phyloP scores from a whole-genome alignment of 2,329 filamentous ascomycete species.

The Macrophomina phaseolina region DNA sequence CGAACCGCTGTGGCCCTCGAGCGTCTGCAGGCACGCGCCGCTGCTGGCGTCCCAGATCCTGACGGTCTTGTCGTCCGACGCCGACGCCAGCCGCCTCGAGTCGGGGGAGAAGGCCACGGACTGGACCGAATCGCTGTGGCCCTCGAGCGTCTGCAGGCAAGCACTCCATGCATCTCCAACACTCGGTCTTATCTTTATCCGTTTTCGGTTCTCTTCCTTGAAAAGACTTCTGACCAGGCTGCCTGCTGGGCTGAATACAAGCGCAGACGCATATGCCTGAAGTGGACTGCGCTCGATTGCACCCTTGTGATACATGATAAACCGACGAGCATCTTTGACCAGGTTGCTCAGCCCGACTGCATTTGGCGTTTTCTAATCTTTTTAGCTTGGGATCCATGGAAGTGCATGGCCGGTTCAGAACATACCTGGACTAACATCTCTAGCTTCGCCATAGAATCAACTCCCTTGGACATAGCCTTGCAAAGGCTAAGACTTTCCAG shows the following conservation, averaged over 20 bases:
- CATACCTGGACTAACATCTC: constrained; percentile 5
- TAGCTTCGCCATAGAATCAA: constrained; percentile 30
- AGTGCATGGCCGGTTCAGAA: too few relatives aligned
- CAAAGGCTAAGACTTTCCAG: constrained; percentile 32
- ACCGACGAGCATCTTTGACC: constrained; percentile 32
- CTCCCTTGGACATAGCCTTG: constrained; percentile 30
- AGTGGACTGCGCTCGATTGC: constrained; percentile 34
- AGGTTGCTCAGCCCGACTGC: background rate
- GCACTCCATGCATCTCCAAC: constrained; percentile 26
- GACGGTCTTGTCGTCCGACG: constrained; percentile 31
- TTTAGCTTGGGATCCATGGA: too few relatives aligned
- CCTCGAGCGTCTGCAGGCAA: constrained; percentile 30
- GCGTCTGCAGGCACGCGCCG: background rate
- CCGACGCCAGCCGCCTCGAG: constrained; percentile 31
- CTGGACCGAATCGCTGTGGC: constrained; percentile 29
- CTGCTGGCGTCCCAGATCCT: constrained; percentile 31
- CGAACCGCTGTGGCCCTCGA: too few relatives aligned
- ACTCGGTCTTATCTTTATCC: constrained; percentile 30
- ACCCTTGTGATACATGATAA: constrained; percentile 35
- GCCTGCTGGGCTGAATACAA: constrained; percentile 31
- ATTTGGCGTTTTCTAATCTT: too few relatives aligned
- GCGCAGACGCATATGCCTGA: constrained; percentile 35
- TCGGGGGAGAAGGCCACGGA: constrained; percentile 37
- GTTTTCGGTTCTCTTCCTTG: constrained; percentile 29
- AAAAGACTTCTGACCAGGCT: constrained; percentile 30